Evolutionary conservation across 106 monocot genomes (phyloP), one percentile per base, ranked within the genome.

Genomic region (Xerophyta viscosa): DNA sequence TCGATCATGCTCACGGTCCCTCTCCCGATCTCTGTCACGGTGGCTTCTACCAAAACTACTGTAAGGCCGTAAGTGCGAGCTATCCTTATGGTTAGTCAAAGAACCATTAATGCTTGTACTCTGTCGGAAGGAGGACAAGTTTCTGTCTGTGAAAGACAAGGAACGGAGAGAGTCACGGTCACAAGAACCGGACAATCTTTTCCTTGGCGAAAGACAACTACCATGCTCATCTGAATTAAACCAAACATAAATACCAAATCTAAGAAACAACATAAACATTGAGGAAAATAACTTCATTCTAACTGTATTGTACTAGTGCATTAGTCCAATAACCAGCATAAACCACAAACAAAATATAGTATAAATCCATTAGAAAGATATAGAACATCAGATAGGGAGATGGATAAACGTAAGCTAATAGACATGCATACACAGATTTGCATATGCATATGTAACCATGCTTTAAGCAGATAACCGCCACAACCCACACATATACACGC

Each of bases 31-130:
- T 21, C 72, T 63, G 29, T 82, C 69, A 37, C 65, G 71, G 29
- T 46, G 41, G 47, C 61, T 75, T 67, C 72, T 66, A 61, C 82
- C 56, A 69, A 82, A 82, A 77, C 72, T 82, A 62, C 65, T 77
- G 37, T 72, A 82, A 57, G 56, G 58, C 51, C 39, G 49, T 27
- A n/a, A n/a, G n/a, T n/a, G n/a, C n/a, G 59, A 64, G 18, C 31
- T 29, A 56, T 61, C 67, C 33, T 53, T 75, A 46, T 81, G 73
- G 42, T 57, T 41, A 20, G 53, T 69, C 36, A 58, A 24, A 27
- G 62, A 70, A 24, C 66, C 67, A 72, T 78, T 78, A 29, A 41
- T 62, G 45, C 78, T 72, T 4, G 25, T 30, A 56, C 72, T 72
- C 59, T 67, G 45, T 4, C 57, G 45, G 6, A 58, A 58, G 24